Conservation (phyloP, 1,284 basidiomycete species). For the Entoloma clypeatum region DNA sequence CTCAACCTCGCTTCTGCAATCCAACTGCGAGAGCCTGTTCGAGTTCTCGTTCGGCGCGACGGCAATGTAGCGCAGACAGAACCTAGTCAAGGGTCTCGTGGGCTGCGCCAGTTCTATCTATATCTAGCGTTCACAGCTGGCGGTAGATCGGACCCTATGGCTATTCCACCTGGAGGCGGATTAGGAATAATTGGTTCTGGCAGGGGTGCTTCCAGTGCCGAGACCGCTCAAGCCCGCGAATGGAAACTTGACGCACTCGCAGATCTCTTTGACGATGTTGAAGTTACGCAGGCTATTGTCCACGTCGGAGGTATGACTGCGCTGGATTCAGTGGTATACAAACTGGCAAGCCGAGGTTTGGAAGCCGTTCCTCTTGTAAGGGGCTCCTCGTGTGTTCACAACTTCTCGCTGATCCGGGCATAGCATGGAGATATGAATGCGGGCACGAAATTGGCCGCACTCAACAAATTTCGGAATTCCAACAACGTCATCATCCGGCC, state of each 20-base stretch:
- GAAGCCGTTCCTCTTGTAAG: constrained; percentile 82
- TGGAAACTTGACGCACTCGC: constrained; percentile 97
- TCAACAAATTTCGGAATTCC: constrained; percentile 75
- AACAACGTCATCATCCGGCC: constrained; percentile 57
- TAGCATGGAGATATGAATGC: constrained; percentile 87
- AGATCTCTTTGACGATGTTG: constrained; percentile 90
- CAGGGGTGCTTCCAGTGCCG: constrained; percentile 71
- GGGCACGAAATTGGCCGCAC: constrained; percentile 71
- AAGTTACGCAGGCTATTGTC: constrained; percentile 80
- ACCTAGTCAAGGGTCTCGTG: constrained; percentile 69
- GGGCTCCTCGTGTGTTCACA: constrained; percentile 11
- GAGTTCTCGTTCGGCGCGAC: constrained; percentile 94
- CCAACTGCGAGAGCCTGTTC: constrained; percentile 90
- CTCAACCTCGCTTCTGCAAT: constrained; percentile 86
- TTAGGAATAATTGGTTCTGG: constrained; percentile 90
- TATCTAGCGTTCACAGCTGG: constrained; percentile 90
- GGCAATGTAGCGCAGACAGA: constrained; percentile 78
- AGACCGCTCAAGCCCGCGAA: constrained; percentile 86
- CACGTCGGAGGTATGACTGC: constrained; percentile 86
- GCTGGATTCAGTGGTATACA: constrained; percentile 85
- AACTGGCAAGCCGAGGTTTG: constrained; percentile 79
- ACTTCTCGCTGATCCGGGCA: neutral
- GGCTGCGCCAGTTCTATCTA: constrained; percentile 89
- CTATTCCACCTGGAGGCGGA: constrained; percentile 54
- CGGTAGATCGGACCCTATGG: constrained; percentile 59